These are phyloP conservation scores for Trichophyton verrucosum DNA, from an alignment of 2,329 filamentous ascomycete genomes.

Conservation along the genomic window DNA sequence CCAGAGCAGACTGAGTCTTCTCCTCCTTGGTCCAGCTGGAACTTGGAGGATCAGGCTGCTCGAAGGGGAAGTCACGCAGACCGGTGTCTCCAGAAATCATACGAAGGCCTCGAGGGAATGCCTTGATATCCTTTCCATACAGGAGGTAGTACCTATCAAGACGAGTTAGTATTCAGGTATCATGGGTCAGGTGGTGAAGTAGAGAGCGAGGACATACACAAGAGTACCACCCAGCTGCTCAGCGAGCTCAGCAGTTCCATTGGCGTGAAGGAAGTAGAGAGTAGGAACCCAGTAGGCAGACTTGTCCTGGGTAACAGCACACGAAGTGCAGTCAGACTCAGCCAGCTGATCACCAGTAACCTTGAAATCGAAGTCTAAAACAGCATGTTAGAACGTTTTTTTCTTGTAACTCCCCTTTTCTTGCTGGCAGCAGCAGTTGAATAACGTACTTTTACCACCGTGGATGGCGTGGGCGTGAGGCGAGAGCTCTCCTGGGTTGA, in stretches of 20 bases:
- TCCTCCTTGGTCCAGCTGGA: conserved; percentile 55
- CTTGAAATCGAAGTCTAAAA: conserved; percentile 51
- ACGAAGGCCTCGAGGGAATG: conserved; percentile 64
- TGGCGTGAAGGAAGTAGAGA: conserved; percentile 62
- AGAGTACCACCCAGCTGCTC: conserved; percentile 70
- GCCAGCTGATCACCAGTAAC: conserved; percentile 47
- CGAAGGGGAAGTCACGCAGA: conserved; percentile 57
- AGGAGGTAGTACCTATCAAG: conserved; percentile 67
- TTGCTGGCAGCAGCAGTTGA: neutral
- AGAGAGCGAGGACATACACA: conserved; percentile 47
- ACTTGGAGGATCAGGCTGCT: conserved; percentile 55
- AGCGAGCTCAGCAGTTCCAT: conserved; percentile 57
- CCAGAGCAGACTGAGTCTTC: conserved; percentile 56
- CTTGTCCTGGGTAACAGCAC: conserved; percentile 64
- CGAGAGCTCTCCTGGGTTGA: conserved; percentile 48
- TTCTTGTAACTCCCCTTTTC: neutral
- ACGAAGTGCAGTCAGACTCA: conserved; percentile 62
- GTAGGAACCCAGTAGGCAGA: conserved; percentile 80
- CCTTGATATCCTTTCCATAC: conserved; percentile 50
- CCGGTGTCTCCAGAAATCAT: conserved; percentile 67
- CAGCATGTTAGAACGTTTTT: neutral
- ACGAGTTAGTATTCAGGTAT: conserved; percentile 5
- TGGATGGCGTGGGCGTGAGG: conserved; percentile 63
- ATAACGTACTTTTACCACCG: conserved; percentile 58
- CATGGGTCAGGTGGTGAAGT: neutral